Percentiles rank a stretch among this genome's conserved stretches.
These are phyloP conservation scores for Auricularia cornea DNA, from an alignment of 768 basidiomycete species.

Conservation along the genomic window DNA sequence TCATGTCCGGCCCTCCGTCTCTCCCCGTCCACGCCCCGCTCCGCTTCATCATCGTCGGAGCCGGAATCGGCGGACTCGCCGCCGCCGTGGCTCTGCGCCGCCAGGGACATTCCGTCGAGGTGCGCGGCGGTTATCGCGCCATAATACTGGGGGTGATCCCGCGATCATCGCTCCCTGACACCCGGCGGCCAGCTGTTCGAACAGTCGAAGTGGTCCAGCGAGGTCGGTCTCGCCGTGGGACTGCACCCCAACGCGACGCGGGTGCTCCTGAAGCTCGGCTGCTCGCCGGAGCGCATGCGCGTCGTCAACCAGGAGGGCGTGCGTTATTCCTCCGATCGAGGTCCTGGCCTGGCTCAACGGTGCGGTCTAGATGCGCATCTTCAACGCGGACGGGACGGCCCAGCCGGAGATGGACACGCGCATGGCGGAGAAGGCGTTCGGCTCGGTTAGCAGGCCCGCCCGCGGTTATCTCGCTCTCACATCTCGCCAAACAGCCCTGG, in stretches of 20 bases:
- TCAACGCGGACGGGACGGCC: background rate
- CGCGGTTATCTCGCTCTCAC: background rate
- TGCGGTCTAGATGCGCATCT: background rate
- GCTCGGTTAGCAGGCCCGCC: background rate
- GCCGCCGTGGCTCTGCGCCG: background rate
- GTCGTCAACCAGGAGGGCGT: background rate
- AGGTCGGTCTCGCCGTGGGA: background rate
- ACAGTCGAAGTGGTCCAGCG: background rate
- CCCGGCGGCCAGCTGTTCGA: background rate
- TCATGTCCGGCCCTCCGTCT: background rate
- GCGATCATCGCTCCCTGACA: background rate
- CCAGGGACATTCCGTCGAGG: background rate
- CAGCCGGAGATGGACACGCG: conserved; percentile 1
- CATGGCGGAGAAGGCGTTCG: background rate
- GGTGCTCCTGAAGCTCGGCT: background rate
- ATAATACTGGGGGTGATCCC: background rate
- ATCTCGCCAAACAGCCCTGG: background rate
- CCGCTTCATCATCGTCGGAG: background rate
- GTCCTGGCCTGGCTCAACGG: no score
- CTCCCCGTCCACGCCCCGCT: background rate
- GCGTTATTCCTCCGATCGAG: no score
- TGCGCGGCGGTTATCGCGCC: background rate
- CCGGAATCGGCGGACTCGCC: background rate
- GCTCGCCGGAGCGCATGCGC: background rate
- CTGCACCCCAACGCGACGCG: conserved; percentile 1